phyloP scores from a whole-genome alignment of 2,329 filamentous ascomycete genomes.

The Davidsoniella virescens region DNA sequence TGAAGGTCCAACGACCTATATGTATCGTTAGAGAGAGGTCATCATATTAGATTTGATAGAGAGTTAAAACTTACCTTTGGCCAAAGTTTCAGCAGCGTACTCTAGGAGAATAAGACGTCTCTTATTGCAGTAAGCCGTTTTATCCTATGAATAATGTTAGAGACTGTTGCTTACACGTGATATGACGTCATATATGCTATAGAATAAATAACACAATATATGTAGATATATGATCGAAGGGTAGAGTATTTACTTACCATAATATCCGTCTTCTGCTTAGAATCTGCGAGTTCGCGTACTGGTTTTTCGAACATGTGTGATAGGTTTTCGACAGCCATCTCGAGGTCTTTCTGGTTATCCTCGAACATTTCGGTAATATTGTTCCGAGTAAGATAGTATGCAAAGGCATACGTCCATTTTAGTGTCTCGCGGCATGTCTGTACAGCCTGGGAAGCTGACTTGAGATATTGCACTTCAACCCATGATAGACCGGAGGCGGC shows the following conservation, averaged over 20 bases:
- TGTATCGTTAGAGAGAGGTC: not conserved
- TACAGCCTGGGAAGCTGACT: conserved; percentile 79
- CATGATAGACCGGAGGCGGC: conserved; percentile 90
- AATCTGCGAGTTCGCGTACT: conserved; percentile 61
- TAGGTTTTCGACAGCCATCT: conserved; percentile 89
- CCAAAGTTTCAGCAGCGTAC: conserved; percentile 84
- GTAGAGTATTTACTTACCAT: conserved; percentile 30
- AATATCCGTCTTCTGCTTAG: conserved; percentile 95
- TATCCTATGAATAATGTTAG: conserved; percentile 36
- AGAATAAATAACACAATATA: not conserved
- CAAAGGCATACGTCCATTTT: conserved; percentile 99
- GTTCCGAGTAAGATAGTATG: conserved; percentile 90
- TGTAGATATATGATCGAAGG: not conserved
- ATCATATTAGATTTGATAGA: not conserved
- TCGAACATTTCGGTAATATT: conserved; percentile 96
- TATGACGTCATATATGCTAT: conserved; percentile 6
- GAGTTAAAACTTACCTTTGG: conserved; percentile 43
- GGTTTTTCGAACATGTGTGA: conserved; percentile 99
- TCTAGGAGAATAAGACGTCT: conserved; percentile 76
- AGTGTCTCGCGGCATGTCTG: conserved; percentile 96
- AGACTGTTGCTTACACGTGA: not conserved
- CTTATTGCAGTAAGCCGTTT: conserved; percentile 93
- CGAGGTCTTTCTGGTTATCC: conserved; percentile 94
- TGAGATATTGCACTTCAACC: conserved; percentile 97
- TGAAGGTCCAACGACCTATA: conserved; percentile 13